Evolutionary conservation across 331 rosid genomes (phyloP).

Genomic region (Cydonia oblonga): DNA sequence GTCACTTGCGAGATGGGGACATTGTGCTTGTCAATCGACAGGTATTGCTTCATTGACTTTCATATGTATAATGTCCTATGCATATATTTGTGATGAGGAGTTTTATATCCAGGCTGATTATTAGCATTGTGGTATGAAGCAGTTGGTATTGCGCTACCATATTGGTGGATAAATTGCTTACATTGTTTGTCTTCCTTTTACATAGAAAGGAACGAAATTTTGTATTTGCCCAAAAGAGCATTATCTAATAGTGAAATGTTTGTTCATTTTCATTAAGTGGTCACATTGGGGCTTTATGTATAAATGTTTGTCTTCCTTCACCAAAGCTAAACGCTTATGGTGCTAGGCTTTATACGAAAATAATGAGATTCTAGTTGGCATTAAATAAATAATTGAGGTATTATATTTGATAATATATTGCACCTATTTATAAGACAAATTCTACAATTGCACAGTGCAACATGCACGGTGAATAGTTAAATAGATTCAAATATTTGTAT

Average conservation of each 20-base stretch:
- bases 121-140: no score
- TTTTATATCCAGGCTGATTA: background rate
- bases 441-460: background rate
- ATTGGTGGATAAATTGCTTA: background rate
- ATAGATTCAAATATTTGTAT: background rate
- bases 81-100: background rate
- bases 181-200: background rate
- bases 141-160: background rate
- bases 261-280: background rate
- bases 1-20: slow-evolving; percentile 93
- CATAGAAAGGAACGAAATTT: background rate
- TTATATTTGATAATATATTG: background rate
- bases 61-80: background rate
- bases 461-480: background rate
- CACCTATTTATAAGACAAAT: background rate
- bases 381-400: background rate
- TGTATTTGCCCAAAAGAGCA: background rate
- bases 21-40: slow-evolving; percentile 92
- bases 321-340: background rate
- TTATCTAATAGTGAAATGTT: background rate
- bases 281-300: background rate
- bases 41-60: slow-evolving; percentile 34
- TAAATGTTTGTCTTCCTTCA: background rate
- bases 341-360: background rate
- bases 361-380: background rate